Conservation (phyloP, 805 yeast genomes). For the Zygoascus flipseniorum region DNA sequence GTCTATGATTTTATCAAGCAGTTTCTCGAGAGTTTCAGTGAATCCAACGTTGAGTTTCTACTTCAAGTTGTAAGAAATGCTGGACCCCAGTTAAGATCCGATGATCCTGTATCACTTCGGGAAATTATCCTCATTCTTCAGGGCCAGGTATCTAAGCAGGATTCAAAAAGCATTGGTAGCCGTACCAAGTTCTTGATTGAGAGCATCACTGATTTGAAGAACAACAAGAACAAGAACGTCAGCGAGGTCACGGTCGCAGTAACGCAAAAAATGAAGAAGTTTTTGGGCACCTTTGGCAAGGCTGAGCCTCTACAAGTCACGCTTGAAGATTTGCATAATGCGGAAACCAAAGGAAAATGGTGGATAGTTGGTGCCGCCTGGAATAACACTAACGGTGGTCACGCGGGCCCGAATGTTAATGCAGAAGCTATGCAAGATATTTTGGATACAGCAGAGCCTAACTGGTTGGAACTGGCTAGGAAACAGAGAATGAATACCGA, state of each 20-base stretch:
- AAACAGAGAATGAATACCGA: slow-evolving; percentile 93
- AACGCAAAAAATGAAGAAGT: slow-evolving; percentile 53
- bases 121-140: slow-evolving; percentile 62
- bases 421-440: slow-evolving; percentile 46
- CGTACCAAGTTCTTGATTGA: slow-evolving; percentile 81
- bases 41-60: slow-evolving; percentile 67
- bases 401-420: slow-evolving; percentile 31
- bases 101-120: slow-evolving; percentile 80
- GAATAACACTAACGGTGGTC: slow-evolving; percentile 47
- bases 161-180: slow-evolving; percentile 35
- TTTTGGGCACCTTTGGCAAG: slow-evolving; percentile 43
- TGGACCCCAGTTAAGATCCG: slow-evolving; percentile 80
- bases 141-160: slow-evolving; percentile 33
- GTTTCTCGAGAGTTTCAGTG: slow-evolving; percentile 48
- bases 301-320: slow-evolving; percentile 81
- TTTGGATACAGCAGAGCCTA: slow-evolving; percentile 64
- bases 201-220: slow-evolving; percentile 75
- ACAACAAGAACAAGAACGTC: slow-evolving; percentile 63
- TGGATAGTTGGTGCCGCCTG: slow-evolving; percentile 99
- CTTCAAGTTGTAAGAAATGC: slow-evolving; percentile 63
- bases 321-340: slow-evolving; percentile 67
- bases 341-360: slow-evolving; percentile 89
- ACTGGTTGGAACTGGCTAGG: slow-evolving; percentile 82
- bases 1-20: slow-evolving; percentile 64
- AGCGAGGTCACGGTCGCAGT: slow-evolving; percentile 48